These are phyloP conservation scores for Begonia masoniana DNA, from an alignment of 306 rosid genomes.

Conservation along the genomic window DNA sequence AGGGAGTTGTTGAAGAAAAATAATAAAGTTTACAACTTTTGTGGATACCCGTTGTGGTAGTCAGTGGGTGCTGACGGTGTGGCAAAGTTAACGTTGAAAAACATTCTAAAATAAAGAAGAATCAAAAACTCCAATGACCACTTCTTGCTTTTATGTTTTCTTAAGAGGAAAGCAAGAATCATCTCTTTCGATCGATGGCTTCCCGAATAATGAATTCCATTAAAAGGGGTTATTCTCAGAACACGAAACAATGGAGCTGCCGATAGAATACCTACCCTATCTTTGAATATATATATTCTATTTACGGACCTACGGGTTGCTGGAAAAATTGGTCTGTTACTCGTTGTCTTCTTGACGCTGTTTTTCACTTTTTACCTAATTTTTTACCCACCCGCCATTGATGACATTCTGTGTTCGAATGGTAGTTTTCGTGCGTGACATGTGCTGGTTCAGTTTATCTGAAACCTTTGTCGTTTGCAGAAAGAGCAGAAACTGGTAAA, in stretches of 20 bases:
- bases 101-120: background rate
- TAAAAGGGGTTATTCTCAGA: background rate
- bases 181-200: background rate
- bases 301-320: background rate
- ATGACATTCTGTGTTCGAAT: too few species aligned
- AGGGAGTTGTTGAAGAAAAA: too few species aligned
- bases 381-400: too few species aligned
- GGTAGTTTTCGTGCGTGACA: too few species aligned
- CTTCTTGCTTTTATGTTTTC: background rate
- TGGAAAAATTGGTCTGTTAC: background rate
- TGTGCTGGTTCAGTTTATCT: background rate
- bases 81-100: background rate
- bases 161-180: background rate
- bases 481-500: background rate
- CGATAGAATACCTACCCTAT: too few species aligned
- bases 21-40: too few species aligned
- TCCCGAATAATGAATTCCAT: background rate
- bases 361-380: background rate
- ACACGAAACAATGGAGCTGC: too few species aligned
- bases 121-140: background rate
- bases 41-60: too few species aligned
- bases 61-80: too few species aligned
- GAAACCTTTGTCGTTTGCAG: background rate
- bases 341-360: background rate
- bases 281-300: too few species aligned